Percentiles rank a stretch among this genome's conserved stretches.
phyloP scores from a whole-genome alignment of 371 early-diverging fungal species.

The Mucor velutinosus region DNA sequence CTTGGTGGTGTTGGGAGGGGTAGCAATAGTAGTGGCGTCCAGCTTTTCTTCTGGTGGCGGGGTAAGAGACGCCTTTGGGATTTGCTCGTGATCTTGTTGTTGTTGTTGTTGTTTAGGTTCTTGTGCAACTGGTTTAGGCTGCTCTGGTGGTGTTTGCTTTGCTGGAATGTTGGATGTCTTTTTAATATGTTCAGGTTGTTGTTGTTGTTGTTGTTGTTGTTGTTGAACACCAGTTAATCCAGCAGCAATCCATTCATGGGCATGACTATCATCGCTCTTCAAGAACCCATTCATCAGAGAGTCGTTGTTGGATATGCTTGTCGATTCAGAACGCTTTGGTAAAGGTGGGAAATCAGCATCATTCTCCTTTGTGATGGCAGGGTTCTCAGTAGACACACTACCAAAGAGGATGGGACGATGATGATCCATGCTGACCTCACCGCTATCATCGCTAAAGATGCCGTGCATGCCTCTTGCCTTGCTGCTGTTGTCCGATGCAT shows the following conservation, averaged over 20 bases:
- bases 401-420: not conserved
- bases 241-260: constrained; percentile 1
- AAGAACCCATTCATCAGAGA: constrained; percentile 11
- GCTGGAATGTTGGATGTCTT: not conserved
- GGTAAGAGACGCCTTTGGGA: constrained; percentile 7
- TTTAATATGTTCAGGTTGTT: constrained; percentile 2
- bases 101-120: constrained; percentile 4
- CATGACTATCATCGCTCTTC: not conserved
- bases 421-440: not conserved
- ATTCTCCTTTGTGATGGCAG: not conserved
- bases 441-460: not conserved
- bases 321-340: not conserved
- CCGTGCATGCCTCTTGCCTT: not conserved
- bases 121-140: not conserved
- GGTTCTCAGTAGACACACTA: not conserved
- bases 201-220: not conserved
- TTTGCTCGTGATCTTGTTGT: not conserved
- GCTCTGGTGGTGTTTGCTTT: not conserved
- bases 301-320: not conserved
- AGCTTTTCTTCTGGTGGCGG: constrained; percentile 22
- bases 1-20: not conserved
- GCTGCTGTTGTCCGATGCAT: not conserved
- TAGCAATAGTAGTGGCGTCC: not conserved
- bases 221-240: constrained; percentile 14
- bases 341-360: not conserved